phyloP scores from a whole-genome alignment of 164 flowering plant genomes.

The Warburgia ugandensis region DNA sequence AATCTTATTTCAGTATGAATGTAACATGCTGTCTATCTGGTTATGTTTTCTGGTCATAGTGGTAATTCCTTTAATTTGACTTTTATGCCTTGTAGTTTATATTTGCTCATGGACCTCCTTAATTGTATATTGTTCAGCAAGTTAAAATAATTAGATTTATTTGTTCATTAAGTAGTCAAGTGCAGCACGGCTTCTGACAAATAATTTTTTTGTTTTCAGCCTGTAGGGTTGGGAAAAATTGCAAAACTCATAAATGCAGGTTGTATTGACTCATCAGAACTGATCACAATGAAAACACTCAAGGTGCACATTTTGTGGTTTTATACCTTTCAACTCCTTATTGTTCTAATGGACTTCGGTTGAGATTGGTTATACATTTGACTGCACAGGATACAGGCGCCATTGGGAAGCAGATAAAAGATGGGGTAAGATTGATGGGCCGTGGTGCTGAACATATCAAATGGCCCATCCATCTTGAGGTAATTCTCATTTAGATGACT shows the following conservation, averaged over 20 bases:
- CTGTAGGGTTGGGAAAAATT: conserved; percentile 91
- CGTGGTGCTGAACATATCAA: conserved; percentile 85
- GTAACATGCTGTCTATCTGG: too few species aligned
- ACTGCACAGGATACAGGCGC: conserved; percentile 68
- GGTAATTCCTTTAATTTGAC: too few species aligned
- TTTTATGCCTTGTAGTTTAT: too few species aligned
- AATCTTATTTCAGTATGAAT: too few species aligned
- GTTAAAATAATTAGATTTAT: too few species aligned
- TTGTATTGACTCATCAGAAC: conserved; percentile 85
- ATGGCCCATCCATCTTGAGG: conserved; percentile 99
- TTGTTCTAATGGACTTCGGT: conserved; percentile 3
- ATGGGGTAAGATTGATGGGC: conserved; percentile 94
- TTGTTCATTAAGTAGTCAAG: too few species aligned
- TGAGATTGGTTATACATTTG: background rate
- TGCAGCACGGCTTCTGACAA: too few species aligned
- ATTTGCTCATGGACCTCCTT: too few species aligned
- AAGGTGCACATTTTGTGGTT: conserved; percentile 42
- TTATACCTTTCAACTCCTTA: background rate
- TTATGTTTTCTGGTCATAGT: too few species aligned
- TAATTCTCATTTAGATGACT: conserved; percentile 18
- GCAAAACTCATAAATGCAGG: conserved; percentile 93
- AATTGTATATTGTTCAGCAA: too few species aligned
- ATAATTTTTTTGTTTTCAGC: conserved; percentile 10
- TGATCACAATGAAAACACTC: conserved; percentile 95
- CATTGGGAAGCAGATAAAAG: conserved; percentile 82